Conservation (phyloP, 139 green algal species). For the Chlorella ohadii region DNA sequence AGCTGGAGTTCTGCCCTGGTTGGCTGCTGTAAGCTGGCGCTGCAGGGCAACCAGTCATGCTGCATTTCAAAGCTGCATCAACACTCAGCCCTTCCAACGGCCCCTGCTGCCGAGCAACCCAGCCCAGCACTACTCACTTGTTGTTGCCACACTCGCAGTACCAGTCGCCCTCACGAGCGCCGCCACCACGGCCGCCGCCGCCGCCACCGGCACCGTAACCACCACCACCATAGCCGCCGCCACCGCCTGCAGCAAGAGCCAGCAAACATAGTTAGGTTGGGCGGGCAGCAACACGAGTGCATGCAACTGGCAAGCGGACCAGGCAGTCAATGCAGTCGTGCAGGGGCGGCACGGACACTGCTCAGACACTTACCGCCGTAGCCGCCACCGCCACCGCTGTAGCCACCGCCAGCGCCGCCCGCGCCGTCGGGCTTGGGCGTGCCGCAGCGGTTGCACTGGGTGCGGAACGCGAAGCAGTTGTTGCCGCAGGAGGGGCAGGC, state of each 20-base stretch:
- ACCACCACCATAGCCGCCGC: neutral
- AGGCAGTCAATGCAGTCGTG: too few relatives aligned
- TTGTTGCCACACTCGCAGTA: constrained; percentile 36
- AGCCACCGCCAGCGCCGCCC: constrained; percentile 13
- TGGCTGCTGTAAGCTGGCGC: too few relatives aligned
- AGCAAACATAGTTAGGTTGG: too few relatives aligned
- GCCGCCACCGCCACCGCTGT: constrained; percentile 1
- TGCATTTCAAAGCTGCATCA: too few relatives aligned
- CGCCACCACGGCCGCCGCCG: neutral
- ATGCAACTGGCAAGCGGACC: too few relatives aligned
- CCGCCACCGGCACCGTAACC: constrained; percentile 2
- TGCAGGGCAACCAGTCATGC: too few relatives aligned
- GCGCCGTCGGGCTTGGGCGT: constrained; percentile 52
- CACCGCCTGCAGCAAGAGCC: too few relatives aligned
- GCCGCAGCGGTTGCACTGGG: constrained; percentile 81
- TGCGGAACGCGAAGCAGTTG: constrained; percentile 79
- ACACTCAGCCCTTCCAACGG: too few relatives aligned
- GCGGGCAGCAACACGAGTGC: too few relatives aligned
- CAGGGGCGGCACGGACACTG: too few relatives aligned
- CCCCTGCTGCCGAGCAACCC: neutral
- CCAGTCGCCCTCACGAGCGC: constrained; percentile 19
- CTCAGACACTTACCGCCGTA: constrained; percentile 1
- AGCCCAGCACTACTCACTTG: constrained; percentile 1
- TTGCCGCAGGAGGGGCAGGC: constrained; percentile 84
- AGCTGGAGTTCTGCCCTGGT: too few relatives aligned